phyloP scores from a whole-genome alignment of 352 stramenopile genomes.

The Salisapilia sapeloensis region DNA sequence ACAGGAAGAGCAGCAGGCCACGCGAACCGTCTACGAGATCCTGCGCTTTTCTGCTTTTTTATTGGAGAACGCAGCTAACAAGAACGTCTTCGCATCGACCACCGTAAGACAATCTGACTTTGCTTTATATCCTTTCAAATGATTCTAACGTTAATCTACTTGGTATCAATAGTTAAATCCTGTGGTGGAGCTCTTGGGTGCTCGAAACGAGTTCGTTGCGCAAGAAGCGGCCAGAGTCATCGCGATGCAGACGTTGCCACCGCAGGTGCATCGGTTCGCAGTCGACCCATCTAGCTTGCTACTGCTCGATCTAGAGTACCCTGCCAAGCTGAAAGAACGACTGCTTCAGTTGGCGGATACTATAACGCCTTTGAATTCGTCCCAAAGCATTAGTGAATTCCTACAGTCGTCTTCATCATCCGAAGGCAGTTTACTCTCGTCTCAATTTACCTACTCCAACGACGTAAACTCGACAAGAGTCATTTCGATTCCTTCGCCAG shows the following conservation, averaged over 20 bases:
- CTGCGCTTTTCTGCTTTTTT: conserved; percentile 59
- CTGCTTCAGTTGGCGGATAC: neutral
- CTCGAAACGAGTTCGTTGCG: conserved; percentile 46
- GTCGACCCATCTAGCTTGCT: conserved; percentile 26
- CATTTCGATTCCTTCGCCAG: too few species aligned
- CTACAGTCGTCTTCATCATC: too few species aligned
- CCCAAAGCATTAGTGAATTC: too few species aligned
- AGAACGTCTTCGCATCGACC: conserved; percentile 45
- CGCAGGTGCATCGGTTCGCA: conserved; percentile 48
- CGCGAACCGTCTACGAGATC: conserved; percentile 42
- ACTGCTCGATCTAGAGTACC: conserved; percentile 2
- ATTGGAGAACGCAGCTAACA: conserved; percentile 68
- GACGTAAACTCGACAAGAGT: too few species aligned
- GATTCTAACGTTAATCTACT: neutral
- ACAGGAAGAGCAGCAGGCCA: conserved; percentile 17
- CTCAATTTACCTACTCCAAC: too few species aligned
- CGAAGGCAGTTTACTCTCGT: too few species aligned
- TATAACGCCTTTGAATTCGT: neutral
- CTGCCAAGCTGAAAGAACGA: conserved; percentile 1
- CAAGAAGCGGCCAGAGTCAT: conserved; percentile 53
- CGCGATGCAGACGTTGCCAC: conserved; percentile 50
- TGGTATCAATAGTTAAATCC: conserved; percentile 1
- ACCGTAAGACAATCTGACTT: conserved; percentile 10
- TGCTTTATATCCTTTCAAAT: neutral
- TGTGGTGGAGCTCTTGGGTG: conserved; percentile 28